Conservation (phyloP, 2,329 filamentous ascomycete species). For the Tolypocladium paradoxum region DNA sequence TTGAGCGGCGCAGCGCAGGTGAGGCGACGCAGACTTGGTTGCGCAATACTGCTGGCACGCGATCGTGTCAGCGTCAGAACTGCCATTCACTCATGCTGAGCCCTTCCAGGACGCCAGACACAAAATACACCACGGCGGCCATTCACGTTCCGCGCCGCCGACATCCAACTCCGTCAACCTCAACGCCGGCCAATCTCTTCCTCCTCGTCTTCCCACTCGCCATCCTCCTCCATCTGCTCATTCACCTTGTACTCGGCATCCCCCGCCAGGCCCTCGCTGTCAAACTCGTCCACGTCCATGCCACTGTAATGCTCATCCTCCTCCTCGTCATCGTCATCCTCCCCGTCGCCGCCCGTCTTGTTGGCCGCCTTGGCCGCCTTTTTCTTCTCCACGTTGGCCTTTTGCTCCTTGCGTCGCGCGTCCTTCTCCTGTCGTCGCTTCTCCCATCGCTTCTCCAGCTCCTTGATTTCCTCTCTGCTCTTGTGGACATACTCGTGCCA, state of each 20-base stretch:
- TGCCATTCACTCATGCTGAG: not conserved
- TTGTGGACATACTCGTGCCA: constrained; percentile 97
- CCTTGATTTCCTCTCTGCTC: constrained; percentile 62
- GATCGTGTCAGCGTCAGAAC: not conserved
- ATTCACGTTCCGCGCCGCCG: not conserved
- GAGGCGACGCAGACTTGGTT: not conserved
- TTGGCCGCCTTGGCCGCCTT: constrained; percentile 35
- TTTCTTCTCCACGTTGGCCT: constrained; percentile 84
- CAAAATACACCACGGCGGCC: not conserved
- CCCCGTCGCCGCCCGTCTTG: constrained; percentile 24
- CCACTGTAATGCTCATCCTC: constrained; percentile 33
- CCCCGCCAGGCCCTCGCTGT: constrained; percentile 39
- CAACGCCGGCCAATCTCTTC: constrained; percentile 4
- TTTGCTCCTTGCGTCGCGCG: constrained; percentile 68
- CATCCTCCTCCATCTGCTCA: constrained; percentile 36
- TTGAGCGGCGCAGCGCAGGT: too few species aligned
- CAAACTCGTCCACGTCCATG: constrained; percentile 37
- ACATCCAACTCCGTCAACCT: not conserved
- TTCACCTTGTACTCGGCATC: constrained; percentile 39
- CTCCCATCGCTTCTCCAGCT: constrained; percentile 77
- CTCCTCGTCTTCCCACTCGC: constrained; percentile 42
- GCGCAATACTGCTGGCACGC: not conserved
- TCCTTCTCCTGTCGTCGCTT: constrained; percentile 71
- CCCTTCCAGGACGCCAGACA: not conserved
- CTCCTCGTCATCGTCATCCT: constrained; percentile 25